phyloP scores from a whole-genome alignment of 2,329 filamentous ascomycete genomes.

The Penicillium sclerotigenum region DNA sequence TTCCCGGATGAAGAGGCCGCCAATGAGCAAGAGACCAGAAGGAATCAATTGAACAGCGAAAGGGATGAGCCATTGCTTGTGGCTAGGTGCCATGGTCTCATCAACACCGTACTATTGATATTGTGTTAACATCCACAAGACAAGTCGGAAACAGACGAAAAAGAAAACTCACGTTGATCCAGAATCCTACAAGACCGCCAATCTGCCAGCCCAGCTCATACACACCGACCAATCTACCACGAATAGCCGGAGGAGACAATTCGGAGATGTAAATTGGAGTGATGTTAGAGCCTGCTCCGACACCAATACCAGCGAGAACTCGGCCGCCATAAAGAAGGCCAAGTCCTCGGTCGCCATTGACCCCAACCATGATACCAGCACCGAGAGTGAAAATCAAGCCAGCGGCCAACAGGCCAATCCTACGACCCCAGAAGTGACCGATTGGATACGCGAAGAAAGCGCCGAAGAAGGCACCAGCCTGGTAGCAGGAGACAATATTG shows the following conservation, averaged over 20 bases:
- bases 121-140: conserved; percentile 4
- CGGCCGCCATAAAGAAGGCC: conserved; percentile 58
- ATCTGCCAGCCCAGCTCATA: conserved; percentile 58
- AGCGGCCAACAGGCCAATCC: conserved; percentile 61
- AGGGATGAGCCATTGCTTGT: conserved; percentile 43
- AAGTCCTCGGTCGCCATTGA: conserved; percentile 60
- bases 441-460: conserved; percentile 65
- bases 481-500: conserved; percentile 78
- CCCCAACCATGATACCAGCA: conserved; percentile 69
- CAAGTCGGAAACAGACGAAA: conserved; percentile 15
- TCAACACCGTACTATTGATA: conserved; percentile 52
- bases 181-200: conserved; percentile 51
- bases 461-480: conserved; percentile 81
- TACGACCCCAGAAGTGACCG: conserved; percentile 65
- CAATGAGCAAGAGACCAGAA: conserved; percentile 47
- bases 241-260: conserved; percentile 56
- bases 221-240: conserved; percentile 57
- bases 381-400: conserved; percentile 65
- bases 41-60: conserved; percentile 44
- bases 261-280: conserved; percentile 61
- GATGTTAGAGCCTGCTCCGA: conserved; percentile 56
- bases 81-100: conserved; percentile 32
- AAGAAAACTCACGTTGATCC: conserved; percentile 43
- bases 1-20: conserved; percentile 60
- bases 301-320: conserved; percentile 56